Base-by-base conservation (phyloP, 768 basidiomycete genomes). In the Dacryopinax spathularia region DNA sequence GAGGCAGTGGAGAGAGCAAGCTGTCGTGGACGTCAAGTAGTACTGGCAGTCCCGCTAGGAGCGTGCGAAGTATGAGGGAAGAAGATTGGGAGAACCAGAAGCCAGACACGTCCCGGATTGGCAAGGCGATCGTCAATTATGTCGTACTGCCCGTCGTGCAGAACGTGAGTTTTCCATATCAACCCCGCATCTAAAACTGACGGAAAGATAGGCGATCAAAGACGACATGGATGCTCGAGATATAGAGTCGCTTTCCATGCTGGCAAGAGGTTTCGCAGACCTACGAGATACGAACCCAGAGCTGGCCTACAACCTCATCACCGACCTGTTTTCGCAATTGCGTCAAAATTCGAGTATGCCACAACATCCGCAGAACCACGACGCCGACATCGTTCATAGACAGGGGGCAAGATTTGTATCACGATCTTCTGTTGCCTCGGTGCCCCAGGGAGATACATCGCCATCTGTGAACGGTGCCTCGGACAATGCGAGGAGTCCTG, bases 281-380 rank as follows among this genome's bases (percentile, higher is more conserved):
- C 79, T 99, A 20, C 85, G 85, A 64, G 84, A 86, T 18, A 82
- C 83, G 22, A 93, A 94, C 69, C 83, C 95, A 0, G 84, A 87
- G 64, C 79, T 96, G 33, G 88, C 91, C 0, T 95, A 96, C 72
- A 86, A 84, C 66, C 77, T 95, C 48, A 82, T 98, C 37, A 83
- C 94, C 62, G 94, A 97, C 70, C 83, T 98, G 37, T 78, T 98
- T 10, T 81, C 87, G 34, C 92, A 89, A 15, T 87, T 98, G 72
- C 90, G 95, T 72, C 89, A 91, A 93, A 92, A 90, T 71, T 63
- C 81, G 33, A 77, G 83, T n/a, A 83, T 95, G 34, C 84, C 86
- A 63, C 84, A 88, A 66, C 85, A 94, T 69, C 84, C 96, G 12
- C 84, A 90, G 62, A 88, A 87, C 4, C 61, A 29, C 18, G 66